Conservation (phyloP, 2,329 filamentous ascomycete genomes). For the Botrytis deweyae region DNA sequence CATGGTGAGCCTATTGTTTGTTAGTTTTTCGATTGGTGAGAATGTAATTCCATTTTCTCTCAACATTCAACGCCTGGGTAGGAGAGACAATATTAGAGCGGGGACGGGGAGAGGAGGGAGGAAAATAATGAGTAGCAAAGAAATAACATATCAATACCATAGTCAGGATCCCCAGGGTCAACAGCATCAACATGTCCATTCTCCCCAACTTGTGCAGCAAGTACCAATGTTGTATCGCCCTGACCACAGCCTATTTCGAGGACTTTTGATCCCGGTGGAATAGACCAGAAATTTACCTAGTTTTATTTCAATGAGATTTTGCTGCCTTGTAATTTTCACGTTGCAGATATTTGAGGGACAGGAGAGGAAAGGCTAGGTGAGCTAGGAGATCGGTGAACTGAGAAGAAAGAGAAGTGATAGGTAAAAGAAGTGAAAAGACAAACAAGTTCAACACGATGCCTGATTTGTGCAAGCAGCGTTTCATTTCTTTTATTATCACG, state of each 20-base stretch:
- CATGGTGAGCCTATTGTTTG: conserved; percentile 44
- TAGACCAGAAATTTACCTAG: conserved; percentile 40
- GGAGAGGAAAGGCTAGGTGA: background rate
- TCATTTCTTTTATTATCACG: background rate
- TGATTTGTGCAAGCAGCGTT: conserved; percentile 33
- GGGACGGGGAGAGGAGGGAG: background rate
- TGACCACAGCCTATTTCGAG: conserved; percentile 62
- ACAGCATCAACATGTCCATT: conserved; percentile 50
- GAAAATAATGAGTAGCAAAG: background rate
- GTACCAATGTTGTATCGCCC: conserved; percentile 54
- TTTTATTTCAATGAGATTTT: background rate
- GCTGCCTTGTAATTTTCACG: background rate
- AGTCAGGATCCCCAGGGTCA: conserved; percentile 52
- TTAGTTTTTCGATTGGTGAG: background rate
- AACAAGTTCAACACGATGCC: conserved; percentile 38
- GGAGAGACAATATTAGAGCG: background rate
- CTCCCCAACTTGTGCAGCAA: conserved; percentile 50
- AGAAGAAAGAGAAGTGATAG: background rate
- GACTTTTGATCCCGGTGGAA: conserved; percentile 44
- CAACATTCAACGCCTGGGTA: no score
- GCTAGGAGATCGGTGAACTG: background rate
- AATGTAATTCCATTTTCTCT: background rate
- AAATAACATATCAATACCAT: conserved; percentile 40
- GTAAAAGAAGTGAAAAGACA: no score
- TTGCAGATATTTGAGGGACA: background rate